Conservation (phyloP, 2,329 filamentous ascomycete genomes). For the Colletotrichum eleusines region DNA sequence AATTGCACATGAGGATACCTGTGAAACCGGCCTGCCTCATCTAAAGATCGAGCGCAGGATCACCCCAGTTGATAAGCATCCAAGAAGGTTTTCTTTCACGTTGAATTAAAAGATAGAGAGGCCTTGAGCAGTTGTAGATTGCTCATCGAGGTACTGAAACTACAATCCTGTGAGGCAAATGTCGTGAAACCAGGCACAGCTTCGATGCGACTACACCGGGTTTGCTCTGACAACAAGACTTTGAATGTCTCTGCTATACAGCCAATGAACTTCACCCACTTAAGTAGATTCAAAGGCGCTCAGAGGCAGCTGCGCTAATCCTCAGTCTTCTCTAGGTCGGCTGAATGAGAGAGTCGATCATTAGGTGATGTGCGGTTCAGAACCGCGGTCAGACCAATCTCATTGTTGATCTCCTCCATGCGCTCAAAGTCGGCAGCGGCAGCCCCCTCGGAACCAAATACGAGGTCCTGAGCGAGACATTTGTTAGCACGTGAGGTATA, state of each 20-base stretch:
- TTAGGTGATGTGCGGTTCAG: conserved; percentile 14
- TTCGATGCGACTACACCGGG: neutral
- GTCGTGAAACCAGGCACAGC: neutral
- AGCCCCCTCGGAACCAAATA: conserved; percentile 76
- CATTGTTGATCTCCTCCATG: conserved; percentile 79
- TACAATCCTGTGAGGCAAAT: neutral
- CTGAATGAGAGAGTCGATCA: conserved; percentile 3
- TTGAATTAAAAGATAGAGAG: too few relatives aligned
- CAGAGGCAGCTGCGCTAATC: neutral
- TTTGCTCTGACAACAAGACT: neutral
- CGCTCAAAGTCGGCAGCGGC: conserved; percentile 76
- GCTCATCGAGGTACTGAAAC: neutral
- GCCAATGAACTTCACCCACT: too few relatives aligned
- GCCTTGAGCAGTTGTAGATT: neutral
- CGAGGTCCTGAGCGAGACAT: conserved; percentile 63
- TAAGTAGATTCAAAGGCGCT: neutral
- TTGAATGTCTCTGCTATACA: neutral
- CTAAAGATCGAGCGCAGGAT: too few relatives aligned
- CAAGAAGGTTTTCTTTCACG: conserved; percentile 46
- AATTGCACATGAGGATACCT: too few relatives aligned
- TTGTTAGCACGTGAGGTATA: neutral
- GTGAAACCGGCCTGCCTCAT: too few relatives aligned
- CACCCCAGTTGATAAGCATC: too few relatives aligned
- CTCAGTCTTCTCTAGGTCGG: conserved; percentile 27
- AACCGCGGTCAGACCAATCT: conserved; percentile 69